Percentiles rank a stretch among this genome's conserved stretches.
Conservation (phyloP, 2,329 filamentous ascomycete species). For the Phialophora expanda region DNA sequence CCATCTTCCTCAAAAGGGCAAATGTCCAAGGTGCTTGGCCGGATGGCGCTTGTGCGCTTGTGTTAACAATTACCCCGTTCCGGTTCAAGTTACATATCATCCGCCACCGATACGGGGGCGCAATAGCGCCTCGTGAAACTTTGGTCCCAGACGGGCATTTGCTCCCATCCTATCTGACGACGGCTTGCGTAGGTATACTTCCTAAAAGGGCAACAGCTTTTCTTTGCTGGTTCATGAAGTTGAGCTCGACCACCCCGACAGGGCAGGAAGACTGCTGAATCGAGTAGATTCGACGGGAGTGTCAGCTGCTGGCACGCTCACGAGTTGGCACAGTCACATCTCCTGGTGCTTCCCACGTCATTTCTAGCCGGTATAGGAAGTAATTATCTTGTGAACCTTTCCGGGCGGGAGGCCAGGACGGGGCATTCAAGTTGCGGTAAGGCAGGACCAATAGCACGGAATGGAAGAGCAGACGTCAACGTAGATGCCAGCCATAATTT, state of each 20-base stretch:
- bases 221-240: constrained; percentile 26
- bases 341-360: background rate
- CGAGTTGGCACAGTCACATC: constrained; percentile 9
- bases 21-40: background rate
- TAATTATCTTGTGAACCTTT: background rate
- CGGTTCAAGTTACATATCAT: too few relatives aligned
- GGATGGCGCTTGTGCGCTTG: background rate
- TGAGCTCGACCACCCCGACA: constrained; percentile 7
- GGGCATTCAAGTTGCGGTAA: too few relatives aligned
- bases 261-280: constrained; percentile 22
- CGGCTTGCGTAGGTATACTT: constrained; percentile 18
- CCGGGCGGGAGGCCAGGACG: background rate
- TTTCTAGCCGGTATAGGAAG: constrained; percentile 2
- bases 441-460: background rate
- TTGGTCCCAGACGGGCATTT: background rate
- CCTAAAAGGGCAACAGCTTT: constrained; percentile 32
- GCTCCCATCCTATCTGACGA: constrained; percentile 1
- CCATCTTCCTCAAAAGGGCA: constrained; percentile 10
- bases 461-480: background rate
- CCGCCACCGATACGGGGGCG: background rate
- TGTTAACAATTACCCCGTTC: background rate
- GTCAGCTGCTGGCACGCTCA: constrained; percentile 8
- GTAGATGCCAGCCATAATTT: background rate
- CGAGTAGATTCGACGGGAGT: constrained; percentile 5
- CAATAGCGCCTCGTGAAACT: background rate